phyloP scores from a whole-genome alignment of 495 filamentous ascomycete species.

The Penicillium verhagenii region DNA sequence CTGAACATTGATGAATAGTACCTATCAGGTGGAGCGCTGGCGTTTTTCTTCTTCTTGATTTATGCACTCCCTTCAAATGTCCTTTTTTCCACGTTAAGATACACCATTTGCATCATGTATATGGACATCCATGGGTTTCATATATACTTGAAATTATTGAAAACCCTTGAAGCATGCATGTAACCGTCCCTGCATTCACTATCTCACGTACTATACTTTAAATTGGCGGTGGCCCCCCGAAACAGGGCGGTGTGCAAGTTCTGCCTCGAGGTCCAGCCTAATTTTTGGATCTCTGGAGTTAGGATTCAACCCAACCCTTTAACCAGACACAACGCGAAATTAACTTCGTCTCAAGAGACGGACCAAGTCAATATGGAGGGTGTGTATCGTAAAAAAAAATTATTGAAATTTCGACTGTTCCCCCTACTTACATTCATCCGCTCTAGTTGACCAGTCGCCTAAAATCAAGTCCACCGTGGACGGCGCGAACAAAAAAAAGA shows the following conservation, averaged over 20 bases:
- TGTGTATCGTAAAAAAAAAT: too few species aligned
- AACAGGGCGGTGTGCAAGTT: conserved; percentile 8
- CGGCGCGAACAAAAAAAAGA: conserved; percentile 13
- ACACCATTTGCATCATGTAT: too few species aligned
- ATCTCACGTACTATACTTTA: not conserved
- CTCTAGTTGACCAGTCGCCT: not conserved
- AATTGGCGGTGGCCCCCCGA: conserved; percentile 9
- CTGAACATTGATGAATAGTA: too few species aligned
- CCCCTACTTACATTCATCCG: not conserved
- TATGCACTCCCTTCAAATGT: too few species aligned
- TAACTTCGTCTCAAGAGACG: not conserved
- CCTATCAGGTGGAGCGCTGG: too few species aligned
- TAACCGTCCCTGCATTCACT: not conserved
- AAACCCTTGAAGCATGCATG: not conserved
- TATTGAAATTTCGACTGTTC: too few species aligned
- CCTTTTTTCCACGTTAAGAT: too few species aligned
- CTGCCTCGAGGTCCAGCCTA: not conserved
- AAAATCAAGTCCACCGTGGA: not conserved
- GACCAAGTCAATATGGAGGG: conserved; percentile 1
- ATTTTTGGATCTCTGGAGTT: conserved; percentile 2
- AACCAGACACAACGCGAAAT: not conserved
- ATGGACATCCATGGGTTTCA: too few species aligned
- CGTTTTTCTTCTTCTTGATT: too few species aligned
- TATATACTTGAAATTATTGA: too few species aligned
- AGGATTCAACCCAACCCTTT: not conserved